Evolutionary conservation across 805 yeast species (phyloP).

Genomic region (Tetrapisispora fleetii): DNA sequence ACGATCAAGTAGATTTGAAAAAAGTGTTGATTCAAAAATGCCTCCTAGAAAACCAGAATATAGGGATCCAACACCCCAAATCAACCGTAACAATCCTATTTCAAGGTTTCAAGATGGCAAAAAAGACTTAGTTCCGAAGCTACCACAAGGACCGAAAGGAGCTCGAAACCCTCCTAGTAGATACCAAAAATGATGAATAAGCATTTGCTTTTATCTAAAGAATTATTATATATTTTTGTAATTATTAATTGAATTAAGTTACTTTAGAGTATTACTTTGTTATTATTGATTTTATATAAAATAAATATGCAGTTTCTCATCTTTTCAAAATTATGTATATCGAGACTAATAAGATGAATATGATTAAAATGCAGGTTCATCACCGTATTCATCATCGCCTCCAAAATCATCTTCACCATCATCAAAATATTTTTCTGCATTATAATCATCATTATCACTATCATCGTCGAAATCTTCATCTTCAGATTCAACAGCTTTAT

Average conservation of each 20-base stretch:
- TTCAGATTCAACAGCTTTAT: slow-evolving; percentile 34
- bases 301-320: background rate
- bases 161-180: slow-evolving; percentile 2
- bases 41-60: slow-evolving; percentile 6
- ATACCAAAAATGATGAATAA: background rate
- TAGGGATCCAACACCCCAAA: background rate
- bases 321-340: background rate
- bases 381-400: slow-evolving; percentile 40
- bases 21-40: background rate
- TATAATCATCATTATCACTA: slow-evolving; percentile 50
- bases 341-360: background rate
- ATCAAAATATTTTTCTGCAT: slow-evolving; percentile 54
- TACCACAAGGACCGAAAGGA: slow-evolving; percentile 21
- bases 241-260: background rate
- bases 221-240: background rate
- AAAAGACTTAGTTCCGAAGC: slow-evolving; percentile 2
- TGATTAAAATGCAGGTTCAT: slow-evolving; percentile 6
- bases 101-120: background rate
- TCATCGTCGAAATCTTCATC: slow-evolving; percentile 50
- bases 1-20: background rate
- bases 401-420: slow-evolving; percentile 46
- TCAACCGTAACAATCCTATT: too few relatives aligned
- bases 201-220: background rate
- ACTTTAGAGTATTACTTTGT: too few relatives aligned
- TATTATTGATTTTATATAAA: background rate